Evolutionary conservation across 805 yeast genomes (phyloP).

Genomic region (Cyberlindnera meyerae): DNA sequence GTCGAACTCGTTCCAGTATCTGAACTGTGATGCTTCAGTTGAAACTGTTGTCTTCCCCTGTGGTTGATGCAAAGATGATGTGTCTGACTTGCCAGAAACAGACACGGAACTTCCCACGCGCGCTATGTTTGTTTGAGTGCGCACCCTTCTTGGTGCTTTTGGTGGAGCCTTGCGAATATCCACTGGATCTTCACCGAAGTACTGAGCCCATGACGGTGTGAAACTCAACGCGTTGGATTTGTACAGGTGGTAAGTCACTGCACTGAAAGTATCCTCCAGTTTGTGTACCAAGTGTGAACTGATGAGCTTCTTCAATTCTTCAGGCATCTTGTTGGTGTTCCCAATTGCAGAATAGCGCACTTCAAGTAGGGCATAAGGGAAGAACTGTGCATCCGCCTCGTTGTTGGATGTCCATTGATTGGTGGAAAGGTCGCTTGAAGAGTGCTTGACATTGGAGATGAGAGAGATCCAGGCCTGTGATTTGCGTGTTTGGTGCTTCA

Average conservation of each 20-base stretch:
- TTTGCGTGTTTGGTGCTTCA: constrained; percentile 1
- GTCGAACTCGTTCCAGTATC: constrained; percentile 70
- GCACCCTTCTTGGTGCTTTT: constrained; percentile 4
- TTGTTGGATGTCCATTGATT: constrained; percentile 16
- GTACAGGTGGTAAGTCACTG: constrained; percentile 25
- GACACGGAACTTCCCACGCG: constrained; percentile 2
- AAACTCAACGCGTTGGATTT: constrained; percentile 28
- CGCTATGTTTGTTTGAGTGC: too few species aligned
- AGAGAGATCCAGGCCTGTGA: constrained; percentile 23
- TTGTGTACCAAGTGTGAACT: constrained; percentile 45
- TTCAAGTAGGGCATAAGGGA: constrained; percentile 48
- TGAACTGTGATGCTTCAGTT: constrained; percentile 22
- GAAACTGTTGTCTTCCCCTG: too few species aligned
- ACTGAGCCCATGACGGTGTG: constrained; percentile 36
- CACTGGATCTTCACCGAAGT: constrained; percentile 25
- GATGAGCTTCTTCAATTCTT: constrained; percentile 33
- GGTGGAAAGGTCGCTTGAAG: constrained; percentile 7
- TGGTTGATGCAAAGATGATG: too few species aligned
- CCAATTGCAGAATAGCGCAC: constrained; percentile 39
- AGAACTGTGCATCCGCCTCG: constrained; percentile 16
- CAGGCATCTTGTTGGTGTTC: constrained; percentile 17
- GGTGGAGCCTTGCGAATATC: constrained; percentile 47
- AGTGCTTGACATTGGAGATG: constrained; percentile 20
- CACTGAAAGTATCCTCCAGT: constrained; percentile 37
- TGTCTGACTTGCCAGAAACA: constrained; percentile 6